Base-by-base conservation (phyloP, 805 yeast species). In the Candida silvatica region DNA sequence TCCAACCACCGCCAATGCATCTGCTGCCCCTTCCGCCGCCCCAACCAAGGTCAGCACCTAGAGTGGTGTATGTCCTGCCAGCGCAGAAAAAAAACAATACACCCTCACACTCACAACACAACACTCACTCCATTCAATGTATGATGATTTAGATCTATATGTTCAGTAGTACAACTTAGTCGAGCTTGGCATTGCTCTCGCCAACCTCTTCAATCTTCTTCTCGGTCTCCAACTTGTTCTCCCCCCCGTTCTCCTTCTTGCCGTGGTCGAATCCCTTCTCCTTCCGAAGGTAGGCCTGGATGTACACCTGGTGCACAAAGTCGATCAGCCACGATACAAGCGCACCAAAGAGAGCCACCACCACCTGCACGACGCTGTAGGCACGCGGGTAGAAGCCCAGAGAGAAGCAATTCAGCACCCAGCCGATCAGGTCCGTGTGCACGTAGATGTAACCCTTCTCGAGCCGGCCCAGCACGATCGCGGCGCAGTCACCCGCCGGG, bases 381-480 rank as follows among this genome's bases (percentile, higher is more conserved):
- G 64, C 63, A 22, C 20, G 92, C 6, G 94, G 94, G 37, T 77
- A 65, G 32, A 75, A 63, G 2, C 95, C 94, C 41, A 85, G 61
- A 47, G 71, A 71, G 18, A 79, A 63, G 30, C 77, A 64, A 46
- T 77, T 76, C 27, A 92, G 60, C 2, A 84, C 57, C 90, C 94
- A 87, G 4, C 95, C 95, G 26, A 87, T 71, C 14, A 73, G 59
- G 56, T 92, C 98, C 0, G 97, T 90, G 33, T 77, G 77, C 7
- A 88, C 66, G 33, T 80, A 76, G 38, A 80, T 79, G 36, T 77
- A 69, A 1, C 97, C 97, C 14, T 58, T 52, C 19, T 67, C 65
- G 20, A 92, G 59, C 42, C 69, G 61, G 37, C 59, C 57, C 12
- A 85, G 47, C 2, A 92, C 68, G 6, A 69, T 64, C 15, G 66